These are phyloP conservation scores for Chondrostereum purpureum DNA, from an alignment of 1,284 basidiomycete species.

Conservation along the genomic window DNA sequence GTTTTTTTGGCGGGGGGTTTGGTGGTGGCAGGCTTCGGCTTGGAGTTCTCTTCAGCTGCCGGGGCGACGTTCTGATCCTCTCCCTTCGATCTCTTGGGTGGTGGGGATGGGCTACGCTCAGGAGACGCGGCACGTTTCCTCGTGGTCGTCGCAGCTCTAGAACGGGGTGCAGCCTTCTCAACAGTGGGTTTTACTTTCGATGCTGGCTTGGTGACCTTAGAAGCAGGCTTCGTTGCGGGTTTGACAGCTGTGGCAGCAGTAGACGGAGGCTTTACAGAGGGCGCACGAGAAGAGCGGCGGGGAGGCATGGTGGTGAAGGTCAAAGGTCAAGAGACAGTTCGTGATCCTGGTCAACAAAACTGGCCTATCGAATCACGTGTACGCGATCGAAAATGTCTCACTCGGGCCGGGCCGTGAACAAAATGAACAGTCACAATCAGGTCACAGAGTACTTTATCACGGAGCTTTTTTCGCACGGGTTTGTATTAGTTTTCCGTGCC, in stretches of 20 bases:
- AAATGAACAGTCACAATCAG: not conserved
- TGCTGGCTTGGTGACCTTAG: slow-evolving; percentile 12
- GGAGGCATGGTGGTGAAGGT: slow-evolving; percentile 27
- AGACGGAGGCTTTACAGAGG: slow-evolving; percentile 31
- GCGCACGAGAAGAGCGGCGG: slow-evolving; percentile 45
- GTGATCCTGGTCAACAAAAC: not conserved
- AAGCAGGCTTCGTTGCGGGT: slow-evolving; percentile 21
- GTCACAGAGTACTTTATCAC: not conserved
- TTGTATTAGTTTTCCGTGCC: not conserved
- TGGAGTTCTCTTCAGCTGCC: slow-evolving; percentile 18
- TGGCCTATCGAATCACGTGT: not conserved
- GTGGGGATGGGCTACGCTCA: slow-evolving; percentile 36
- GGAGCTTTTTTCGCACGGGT: not conserved
- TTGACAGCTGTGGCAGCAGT: slow-evolving; percentile 24
- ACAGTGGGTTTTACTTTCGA: slow-evolving; percentile 21
- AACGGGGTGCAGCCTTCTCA: slow-evolving; percentile 25
- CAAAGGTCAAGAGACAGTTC: not conserved
- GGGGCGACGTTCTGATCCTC: slow-evolving; percentile 30
- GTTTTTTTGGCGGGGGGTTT: slow-evolving; percentile 30
- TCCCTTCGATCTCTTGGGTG: slow-evolving; percentile 29
- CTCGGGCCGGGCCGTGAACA: not conserved
- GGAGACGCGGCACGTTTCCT: slow-evolving; percentile 39
- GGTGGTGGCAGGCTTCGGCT: slow-evolving; percentile 22
- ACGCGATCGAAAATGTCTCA: not conserved
- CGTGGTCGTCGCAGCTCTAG: slow-evolving; percentile 18